These are phyloP conservation scores for Avena sativa DNA, from an alignment of 176 grass and related monocot species.

Conservation along the genomic window DNA sequence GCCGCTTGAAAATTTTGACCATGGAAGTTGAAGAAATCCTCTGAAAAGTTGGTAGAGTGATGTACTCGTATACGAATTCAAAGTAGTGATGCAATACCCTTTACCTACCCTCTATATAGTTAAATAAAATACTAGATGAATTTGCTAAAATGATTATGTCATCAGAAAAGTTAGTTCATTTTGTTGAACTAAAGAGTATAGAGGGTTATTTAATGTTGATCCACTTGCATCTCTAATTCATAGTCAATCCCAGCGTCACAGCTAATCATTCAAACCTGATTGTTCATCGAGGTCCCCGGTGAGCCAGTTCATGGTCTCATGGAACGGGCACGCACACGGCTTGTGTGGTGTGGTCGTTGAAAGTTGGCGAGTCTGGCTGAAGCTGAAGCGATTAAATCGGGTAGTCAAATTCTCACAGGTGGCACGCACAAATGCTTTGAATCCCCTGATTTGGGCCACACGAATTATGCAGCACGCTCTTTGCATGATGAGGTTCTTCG, in stretches of 20 bases:
- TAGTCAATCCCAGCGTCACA: not conserved
- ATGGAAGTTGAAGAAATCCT: not conserved
- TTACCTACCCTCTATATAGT: too few relatives aligned
- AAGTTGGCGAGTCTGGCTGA: not conserved
- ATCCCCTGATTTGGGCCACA: not conserved
- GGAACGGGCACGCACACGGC: not conserved
- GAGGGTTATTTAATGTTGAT: too few relatives aligned
- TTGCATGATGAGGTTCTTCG: not conserved
- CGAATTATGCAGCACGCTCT: not conserved
- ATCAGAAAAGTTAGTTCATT: too few relatives aligned
- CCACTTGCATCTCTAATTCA: too few relatives aligned
- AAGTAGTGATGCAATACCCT: too few relatives aligned
- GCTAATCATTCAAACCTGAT: not conserved
- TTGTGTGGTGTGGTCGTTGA: not conserved
- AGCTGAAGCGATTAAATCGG: not conserved
- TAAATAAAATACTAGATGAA: too few relatives aligned
- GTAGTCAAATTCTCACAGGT: slow-evolving; percentile 5
- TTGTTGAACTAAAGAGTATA: too few relatives aligned
- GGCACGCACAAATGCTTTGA: not conserved
- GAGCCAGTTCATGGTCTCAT: too few relatives aligned
- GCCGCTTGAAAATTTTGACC: not conserved
- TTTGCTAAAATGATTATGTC: too few relatives aligned
- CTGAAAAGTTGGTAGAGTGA: not conserved
- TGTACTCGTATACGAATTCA: not conserved
- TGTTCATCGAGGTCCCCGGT: not conserved